phyloP scores from a whole-genome alignment of 2,329 filamentous ascomycete genomes.

The Pseudogymnoascus sp. region DNA sequence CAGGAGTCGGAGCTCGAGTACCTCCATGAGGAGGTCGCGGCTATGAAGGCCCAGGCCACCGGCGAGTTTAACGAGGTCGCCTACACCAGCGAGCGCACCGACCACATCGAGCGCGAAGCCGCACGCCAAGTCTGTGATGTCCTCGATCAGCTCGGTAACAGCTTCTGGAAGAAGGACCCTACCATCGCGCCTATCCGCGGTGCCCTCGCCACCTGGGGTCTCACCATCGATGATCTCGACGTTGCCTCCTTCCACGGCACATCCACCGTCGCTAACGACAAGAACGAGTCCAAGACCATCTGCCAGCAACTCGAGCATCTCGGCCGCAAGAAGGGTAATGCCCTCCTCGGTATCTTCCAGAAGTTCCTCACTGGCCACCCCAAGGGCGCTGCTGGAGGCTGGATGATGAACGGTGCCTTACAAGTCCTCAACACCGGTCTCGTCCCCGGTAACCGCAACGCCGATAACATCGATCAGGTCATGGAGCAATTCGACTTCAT shows the following conservation, averaged over 20 bases:
- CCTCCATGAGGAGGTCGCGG: slow-evolving; percentile 82
- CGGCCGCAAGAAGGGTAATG: slow-evolving; percentile 92
- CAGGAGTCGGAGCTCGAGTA: slow-evolving; percentile 92
- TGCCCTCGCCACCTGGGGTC: slow-evolving; percentile 93
- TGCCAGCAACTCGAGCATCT: slow-evolving; percentile 94
- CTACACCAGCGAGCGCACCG: slow-evolving; percentile 75
- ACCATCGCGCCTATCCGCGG: slow-evolving; percentile 92
- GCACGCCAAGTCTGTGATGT: slow-evolving; percentile 87
- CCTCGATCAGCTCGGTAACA: slow-evolving; percentile 87
- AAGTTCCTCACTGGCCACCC: slow-evolving; percentile 98
- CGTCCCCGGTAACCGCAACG: slow-evolving; percentile 94
- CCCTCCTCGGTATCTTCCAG: slow-evolving; percentile 94
- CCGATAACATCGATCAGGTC: slow-evolving; percentile 89
- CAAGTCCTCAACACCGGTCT: slow-evolving; percentile 91
- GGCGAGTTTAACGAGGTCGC: slow-evolving; percentile 68
- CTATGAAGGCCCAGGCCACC: slow-evolving; percentile 74
- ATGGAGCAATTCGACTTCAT: slow-evolving; percentile 99
- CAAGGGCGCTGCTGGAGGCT: slow-evolving; percentile 97
- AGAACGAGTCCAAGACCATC: slow-evolving; percentile 97
- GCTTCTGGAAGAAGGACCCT: slow-evolving; percentile 96
- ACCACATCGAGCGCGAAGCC: slow-evolving; percentile 83
- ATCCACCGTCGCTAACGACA: slow-evolving; percentile 97
- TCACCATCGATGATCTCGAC: slow-evolving; percentile 90
- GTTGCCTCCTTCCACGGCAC: slow-evolving; percentile 99
- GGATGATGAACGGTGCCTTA: slow-evolving; percentile 98